Evolutionary conservation across 768 basidiomycete species (phyloP), one percentile per base, ranked within the genome.

Genomic region (Clathrus columnatus): DNA sequence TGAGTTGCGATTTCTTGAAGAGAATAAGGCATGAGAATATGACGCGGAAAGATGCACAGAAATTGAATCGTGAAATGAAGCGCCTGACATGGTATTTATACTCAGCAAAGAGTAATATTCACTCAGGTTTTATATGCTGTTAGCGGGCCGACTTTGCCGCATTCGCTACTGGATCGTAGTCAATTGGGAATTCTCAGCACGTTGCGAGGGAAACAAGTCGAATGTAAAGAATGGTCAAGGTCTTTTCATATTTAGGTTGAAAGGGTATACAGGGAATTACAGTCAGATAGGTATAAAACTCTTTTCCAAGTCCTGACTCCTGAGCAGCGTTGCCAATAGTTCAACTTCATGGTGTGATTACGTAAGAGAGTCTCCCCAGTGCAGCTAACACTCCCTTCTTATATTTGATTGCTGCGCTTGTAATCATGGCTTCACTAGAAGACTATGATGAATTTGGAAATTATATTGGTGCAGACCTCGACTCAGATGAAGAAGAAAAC

Each of bases 371-470:
- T 57, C 49, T 36, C 8, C 23, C n/a, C 18, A 54, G 23, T 53
- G 21, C 42, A 48, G 11, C 32, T 54, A 14, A 52, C 24, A 4
- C 8, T 7, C 24, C 16, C 32, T 36, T 8, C 36, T 8, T 2
- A 14, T 36, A n/a, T 14, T 36, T n/a, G n/a, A 36, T n/a, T 36
- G 14, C 10, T n/a, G 36, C 36, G 4, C n/a, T 36, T 11, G 36
- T n/a, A 47, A 60, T 51, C 47, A 82, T 82, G 80, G 78, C 75
- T 41, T 82, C 80, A 26, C 72, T 79, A 57, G 77, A 90, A 61
- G 88, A 91, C 67, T 91, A 91, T 64, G 88, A 91, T 64, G 89
- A 97, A 73, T 95, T 95, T 66, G 94, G 93, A 61, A 97, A 96
- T 77, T 96, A 97, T 71, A 94, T 97, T 67, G 94, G 93, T 58